phyloP scores from a whole-genome alignment of 768 basidiomycete genomes.

The Pholiota conissans region DNA sequence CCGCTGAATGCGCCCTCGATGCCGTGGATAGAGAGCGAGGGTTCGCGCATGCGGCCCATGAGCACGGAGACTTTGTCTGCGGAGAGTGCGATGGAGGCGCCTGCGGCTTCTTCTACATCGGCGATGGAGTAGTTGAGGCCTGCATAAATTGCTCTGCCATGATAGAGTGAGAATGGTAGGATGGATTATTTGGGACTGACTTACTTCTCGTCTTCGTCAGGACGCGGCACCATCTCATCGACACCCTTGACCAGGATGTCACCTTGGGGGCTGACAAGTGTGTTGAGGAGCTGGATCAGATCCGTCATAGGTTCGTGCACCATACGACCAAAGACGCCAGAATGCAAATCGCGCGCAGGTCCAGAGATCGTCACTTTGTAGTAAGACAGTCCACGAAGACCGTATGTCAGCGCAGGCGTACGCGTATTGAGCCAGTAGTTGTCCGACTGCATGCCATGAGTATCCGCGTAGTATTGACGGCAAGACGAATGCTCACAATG shows the following conservation, averaged over 20 bases:
- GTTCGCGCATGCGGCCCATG: slow-evolving; percentile 93
- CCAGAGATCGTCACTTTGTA: slow-evolving; percentile 82
- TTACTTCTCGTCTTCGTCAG: slow-evolving; percentile 73
- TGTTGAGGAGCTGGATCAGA: slow-evolving; percentile 79
- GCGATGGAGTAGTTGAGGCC: slow-evolving; percentile 68
- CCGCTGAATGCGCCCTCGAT: slow-evolving; percentile 94
- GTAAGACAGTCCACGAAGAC: slow-evolving; percentile 86
- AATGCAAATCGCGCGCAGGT: slow-evolving; percentile 86
- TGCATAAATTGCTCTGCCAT: slow-evolving; percentile 64
- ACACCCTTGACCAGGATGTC: slow-evolving; percentile 88
- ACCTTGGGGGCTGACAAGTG: slow-evolving; percentile 78
- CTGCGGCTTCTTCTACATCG: slow-evolving; percentile 77
- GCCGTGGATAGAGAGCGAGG: slow-evolving; percentile 89
- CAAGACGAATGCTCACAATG: slow-evolving; percentile 56
- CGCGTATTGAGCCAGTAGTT: slow-evolving; percentile 93
- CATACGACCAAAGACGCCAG: slow-evolving; percentile 80
- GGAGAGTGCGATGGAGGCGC: slow-evolving; percentile 73
- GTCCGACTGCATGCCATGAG: slow-evolving; percentile 57
- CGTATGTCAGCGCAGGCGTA: slow-evolving; percentile 82
- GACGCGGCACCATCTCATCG: slow-evolving; percentile 75
- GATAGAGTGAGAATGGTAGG: background rate
- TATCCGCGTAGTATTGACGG: background rate
- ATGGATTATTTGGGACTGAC: background rate
- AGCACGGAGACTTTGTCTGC: slow-evolving; percentile 76
- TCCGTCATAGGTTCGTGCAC: slow-evolving; percentile 96